Evolutionary conservation across 148 eudicot genomes (phyloP).

Genomic region (Cornus suecica): DNA sequence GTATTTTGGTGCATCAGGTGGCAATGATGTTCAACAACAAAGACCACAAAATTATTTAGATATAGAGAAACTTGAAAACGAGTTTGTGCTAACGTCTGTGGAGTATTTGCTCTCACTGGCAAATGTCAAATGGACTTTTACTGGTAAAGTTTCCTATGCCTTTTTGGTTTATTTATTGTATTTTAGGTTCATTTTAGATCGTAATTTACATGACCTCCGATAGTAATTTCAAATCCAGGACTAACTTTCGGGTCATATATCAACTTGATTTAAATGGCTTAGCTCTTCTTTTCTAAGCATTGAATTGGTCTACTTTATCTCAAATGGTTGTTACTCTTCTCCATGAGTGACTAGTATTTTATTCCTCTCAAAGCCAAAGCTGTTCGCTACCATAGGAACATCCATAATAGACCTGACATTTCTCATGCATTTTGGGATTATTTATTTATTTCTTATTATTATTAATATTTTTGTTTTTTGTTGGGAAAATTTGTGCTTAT

Average conservation of each 20-base stretch:
- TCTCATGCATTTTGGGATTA: slow-evolving; percentile 2
- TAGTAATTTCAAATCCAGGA: neutral
- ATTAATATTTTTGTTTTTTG: neutral
- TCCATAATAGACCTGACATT: neutral
- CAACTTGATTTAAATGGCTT: neutral
- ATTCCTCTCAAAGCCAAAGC: neutral
- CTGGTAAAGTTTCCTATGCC: slow-evolving; percentile 42
- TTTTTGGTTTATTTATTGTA: neutral
- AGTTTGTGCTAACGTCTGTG: slow-evolving; percentile 80
- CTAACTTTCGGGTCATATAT: neutral
- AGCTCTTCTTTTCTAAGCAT: neutral
- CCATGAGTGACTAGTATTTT: neutral
- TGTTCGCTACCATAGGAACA: neutral
- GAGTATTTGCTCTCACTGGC: slow-evolving; percentile 75
- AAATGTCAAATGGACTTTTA: slow-evolving; percentile 62
- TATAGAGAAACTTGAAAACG: slow-evolving; percentile 85
- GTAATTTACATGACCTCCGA: neutral
- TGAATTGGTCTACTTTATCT: neutral
- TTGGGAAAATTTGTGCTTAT: neutral
- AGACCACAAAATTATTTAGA: slow-evolving; percentile 46
- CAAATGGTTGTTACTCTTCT: neutral
- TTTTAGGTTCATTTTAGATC: neutral
- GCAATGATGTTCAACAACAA: slow-evolving; percentile 36
- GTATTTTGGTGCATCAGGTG: slow-evolving; percentile 41
- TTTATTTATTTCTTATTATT: too few relatives aligned